These are phyloP conservation scores for Dioszegia aurantiaca DNA, from an alignment of 768 basidiomycete genomes.

Conservation along the genomic window DNA sequence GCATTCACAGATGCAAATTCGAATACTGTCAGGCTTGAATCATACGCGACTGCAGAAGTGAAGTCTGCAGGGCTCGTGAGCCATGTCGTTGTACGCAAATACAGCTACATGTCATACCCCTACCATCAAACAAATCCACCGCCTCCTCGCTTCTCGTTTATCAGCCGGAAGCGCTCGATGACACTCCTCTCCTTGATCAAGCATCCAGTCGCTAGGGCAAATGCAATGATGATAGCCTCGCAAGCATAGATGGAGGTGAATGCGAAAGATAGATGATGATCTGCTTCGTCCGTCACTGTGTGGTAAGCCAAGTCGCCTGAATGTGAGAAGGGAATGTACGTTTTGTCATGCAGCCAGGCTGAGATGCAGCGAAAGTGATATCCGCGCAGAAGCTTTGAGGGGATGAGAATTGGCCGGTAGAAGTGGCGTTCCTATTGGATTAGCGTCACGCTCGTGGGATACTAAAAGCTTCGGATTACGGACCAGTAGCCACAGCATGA, in stretches of 20 bases:
- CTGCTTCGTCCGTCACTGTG: conserved; percentile 5
- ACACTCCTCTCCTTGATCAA: conserved; percentile 70
- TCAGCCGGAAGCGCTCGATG: conserved; percentile 64
- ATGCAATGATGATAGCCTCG: conserved; percentile 70
- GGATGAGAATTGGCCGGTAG: conserved; percentile 56
- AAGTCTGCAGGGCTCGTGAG: too few species aligned
- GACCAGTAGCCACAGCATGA: conserved; percentile 74
- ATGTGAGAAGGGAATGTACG: conserved; percentile 5
- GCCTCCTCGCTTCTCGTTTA: conserved; percentile 84
- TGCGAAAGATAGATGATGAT: conserved; percentile 63
- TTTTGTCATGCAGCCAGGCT: conserved; percentile 45
- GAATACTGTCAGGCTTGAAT: too few species aligned
- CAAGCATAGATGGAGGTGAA: conserved; percentile 83
- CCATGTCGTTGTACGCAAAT: too few species aligned
- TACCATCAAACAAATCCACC: conserved; percentile 62
- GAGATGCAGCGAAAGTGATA: conserved; percentile 58
- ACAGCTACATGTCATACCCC: too few species aligned
- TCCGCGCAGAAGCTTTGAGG: conserved; percentile 66
- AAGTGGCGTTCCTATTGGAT: conserved; percentile 56
- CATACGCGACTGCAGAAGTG: too few species aligned
- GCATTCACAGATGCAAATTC: too few species aligned
- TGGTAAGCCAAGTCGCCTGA: not conserved
- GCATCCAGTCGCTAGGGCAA: conserved; percentile 78
- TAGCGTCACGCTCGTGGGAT: conserved; percentile 2
- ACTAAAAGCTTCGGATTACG: not conserved